Percentiles rank a stretch among this genome's conserved stretches.
Evolutionary conservation across 768 basidiomycete species (phyloP).

Genomic region (Filobasidium wieringae): DNA sequence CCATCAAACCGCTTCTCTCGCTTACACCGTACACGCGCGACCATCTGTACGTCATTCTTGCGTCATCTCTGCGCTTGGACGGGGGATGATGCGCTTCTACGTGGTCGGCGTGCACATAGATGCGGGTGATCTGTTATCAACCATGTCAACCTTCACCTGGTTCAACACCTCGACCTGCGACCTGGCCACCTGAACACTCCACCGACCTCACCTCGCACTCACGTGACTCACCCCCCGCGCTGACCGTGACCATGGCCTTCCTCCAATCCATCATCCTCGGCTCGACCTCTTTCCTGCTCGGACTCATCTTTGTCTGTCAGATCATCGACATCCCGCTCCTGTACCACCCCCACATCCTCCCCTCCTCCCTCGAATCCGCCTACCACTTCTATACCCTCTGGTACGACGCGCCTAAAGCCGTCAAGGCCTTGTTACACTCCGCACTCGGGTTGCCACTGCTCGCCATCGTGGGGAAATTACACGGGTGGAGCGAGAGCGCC

Average conservation of each 20-base stretch:
- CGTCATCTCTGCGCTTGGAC: too few relatives aligned
- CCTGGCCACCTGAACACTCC: too few relatives aligned
- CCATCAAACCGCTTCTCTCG: too few relatives aligned
- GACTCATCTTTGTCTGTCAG: constrained; percentile 43
- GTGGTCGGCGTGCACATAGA: too few relatives aligned
- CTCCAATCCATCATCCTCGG: constrained; percentile 75
- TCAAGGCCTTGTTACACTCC: constrained; percentile 84
- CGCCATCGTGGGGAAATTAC: constrained; percentile 64
- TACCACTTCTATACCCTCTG: constrained; percentile 86
- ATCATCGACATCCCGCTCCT: constrained; percentile 71
- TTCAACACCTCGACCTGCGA: too few relatives aligned
- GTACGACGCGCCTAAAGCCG: constrained; percentile 81
- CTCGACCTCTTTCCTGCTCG: constrained; percentile 80
- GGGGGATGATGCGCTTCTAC: too few relatives aligned
- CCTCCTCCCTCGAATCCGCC: constrained; percentile 59
- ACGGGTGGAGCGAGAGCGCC: constrained; percentile 82
- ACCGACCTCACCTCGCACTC: too few relatives aligned
- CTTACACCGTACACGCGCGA: too few relatives aligned
- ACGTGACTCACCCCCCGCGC: too few relatives aligned
- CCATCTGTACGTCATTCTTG: too few relatives aligned
- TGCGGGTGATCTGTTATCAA: too few relatives aligned
- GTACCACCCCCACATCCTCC: constrained; percentile 52
- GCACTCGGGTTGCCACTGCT: constrained; percentile 67
- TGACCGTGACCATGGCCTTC: constrained; percentile 89
- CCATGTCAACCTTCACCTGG: too few relatives aligned